A percentile compares a stretch with the other conserved stretches of the same genome.
These are phyloP conservation scores for Trichoderma atroviride DNA, from an alignment of 2,329 filamentous ascomycete species.

Conservation along the genomic window DNA sequence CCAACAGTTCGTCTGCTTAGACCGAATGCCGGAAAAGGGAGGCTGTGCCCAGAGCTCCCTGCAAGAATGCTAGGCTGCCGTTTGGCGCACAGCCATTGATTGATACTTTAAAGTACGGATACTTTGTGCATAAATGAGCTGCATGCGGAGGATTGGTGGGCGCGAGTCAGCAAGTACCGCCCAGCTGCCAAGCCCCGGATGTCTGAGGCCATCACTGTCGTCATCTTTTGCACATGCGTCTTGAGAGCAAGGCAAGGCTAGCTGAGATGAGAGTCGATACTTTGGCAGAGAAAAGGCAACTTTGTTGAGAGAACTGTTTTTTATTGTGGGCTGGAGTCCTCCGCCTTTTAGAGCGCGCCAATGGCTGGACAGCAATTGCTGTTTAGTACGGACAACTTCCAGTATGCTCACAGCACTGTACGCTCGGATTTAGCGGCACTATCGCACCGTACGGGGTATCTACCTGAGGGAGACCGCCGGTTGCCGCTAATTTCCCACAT, in stretches of 20 bases:
- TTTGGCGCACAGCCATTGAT: neutral
- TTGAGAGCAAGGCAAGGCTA: neutral
- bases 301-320: slow-evolving; percentile 1
- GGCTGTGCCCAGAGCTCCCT: neutral
- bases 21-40: slow-evolving; percentile 3
- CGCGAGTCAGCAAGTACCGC: neutral
- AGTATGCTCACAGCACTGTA: neutral
- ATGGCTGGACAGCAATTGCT: neutral
- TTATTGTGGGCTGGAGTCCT: neutral
- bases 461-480: neutral
- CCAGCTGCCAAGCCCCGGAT: neutral
- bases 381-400: neutral
- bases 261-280: neutral
- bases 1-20: neutral
- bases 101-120: neutral
- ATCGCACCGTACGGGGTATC: neutral
- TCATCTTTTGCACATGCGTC: slow-evolving; percentile 6
- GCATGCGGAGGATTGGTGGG: neutral
- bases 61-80: neutral
- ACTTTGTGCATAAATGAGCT: slow-evolving; percentile 5
- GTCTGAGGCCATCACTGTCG: neutral
- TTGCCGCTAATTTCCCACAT: neutral
- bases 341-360: neutral
- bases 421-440: neutral
- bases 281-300: neutral